These are phyloP conservation scores for Sporisorium graminicola DNA, from an alignment of 1,284 basidiomycete genomes.

Conservation along the genomic window DNA sequence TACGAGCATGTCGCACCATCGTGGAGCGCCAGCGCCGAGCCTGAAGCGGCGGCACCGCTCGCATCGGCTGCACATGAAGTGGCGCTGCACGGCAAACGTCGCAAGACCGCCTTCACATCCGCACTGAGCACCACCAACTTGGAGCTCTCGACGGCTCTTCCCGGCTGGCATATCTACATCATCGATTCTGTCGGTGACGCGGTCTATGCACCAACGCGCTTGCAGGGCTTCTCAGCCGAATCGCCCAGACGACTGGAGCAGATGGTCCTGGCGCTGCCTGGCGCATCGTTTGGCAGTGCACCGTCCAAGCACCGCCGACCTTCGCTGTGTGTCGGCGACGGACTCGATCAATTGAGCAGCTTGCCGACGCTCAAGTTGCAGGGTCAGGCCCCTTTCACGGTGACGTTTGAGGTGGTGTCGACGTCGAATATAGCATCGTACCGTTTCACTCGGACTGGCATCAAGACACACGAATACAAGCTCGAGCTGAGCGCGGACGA, in stretches of 20 bases:
- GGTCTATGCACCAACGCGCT: slow-evolving; percentile 73
- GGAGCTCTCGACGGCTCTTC: slow-evolving; percentile 82
- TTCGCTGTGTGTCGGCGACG: slow-evolving; percentile 75
- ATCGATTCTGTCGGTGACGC: slow-evolving; percentile 88
- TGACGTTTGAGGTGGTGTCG: slow-evolving; percentile 78
- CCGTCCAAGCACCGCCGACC: slow-evolving; percentile 72
- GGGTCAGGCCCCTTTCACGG: slow-evolving; percentile 88
- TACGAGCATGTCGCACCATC: slow-evolving; percentile 50
- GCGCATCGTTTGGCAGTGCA: slow-evolving; percentile 35
- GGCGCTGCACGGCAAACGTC: slow-evolving; percentile 42
- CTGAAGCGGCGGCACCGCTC: slow-evolving; percentile 35
- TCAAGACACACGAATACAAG: slow-evolving; percentile 79
- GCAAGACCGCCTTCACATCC: slow-evolving; percentile 78
- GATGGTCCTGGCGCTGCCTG: slow-evolving; percentile 57
- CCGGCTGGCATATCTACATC: slow-evolving; percentile 88
- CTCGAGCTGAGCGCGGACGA: slow-evolving; percentile 83
- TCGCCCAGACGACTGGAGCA: slow-evolving; percentile 58
- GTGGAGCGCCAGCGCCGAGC: slow-evolving; percentile 36
- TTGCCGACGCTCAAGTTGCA: slow-evolving; percentile 71
- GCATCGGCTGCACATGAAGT: slow-evolving; percentile 59
- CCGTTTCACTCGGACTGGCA: slow-evolving; percentile 74
- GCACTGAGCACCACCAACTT: slow-evolving; percentile 85
- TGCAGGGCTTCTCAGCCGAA: slow-evolving; percentile 75
- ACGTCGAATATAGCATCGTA: slow-evolving; percentile 71
- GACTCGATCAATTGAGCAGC: slow-evolving; percentile 34